These are phyloP conservation scores for Ustilago esculenta DNA, from an alignment of 1,284 basidiomycete genomes.

Conservation along the genomic window DNA sequence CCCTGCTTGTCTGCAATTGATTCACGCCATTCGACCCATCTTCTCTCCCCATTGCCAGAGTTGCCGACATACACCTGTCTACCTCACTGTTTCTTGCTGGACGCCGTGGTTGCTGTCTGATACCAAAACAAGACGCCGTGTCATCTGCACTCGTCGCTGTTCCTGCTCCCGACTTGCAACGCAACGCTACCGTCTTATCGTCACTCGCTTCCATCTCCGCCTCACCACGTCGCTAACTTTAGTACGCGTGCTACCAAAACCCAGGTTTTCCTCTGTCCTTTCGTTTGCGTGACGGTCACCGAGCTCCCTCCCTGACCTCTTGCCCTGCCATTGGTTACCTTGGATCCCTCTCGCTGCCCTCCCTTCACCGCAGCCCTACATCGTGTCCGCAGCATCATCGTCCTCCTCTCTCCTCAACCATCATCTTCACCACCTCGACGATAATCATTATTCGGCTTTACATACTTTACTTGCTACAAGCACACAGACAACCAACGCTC, in stretches of 20 bases:
- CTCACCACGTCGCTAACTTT: constrained; percentile 7
- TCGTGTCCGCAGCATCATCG: background rate
- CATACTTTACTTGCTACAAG: no score
- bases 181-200: constrained; percentile 3
- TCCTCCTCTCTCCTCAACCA: background rate
- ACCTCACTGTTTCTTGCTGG: background rate
- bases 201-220: constrained; percentile 19
- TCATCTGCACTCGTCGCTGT: constrained; percentile 9
- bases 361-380: background rate
- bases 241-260: constrained; percentile 13
- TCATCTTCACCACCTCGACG: constrained; percentile 1
- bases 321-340: background rate
- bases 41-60: constrained; percentile 1
- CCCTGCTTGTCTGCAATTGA: no score
- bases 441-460: no score
- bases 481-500: constrained; percentile 1
- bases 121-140: constrained; percentile 2
- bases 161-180: background rate
- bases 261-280: constrained; percentile 15
- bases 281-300: constrained; percentile 8
- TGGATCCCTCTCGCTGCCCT: background rate
- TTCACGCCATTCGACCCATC: constrained; percentile 15
- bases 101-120: background rate
- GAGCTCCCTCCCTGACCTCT: background rate
- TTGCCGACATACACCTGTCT: constrained; percentile 10